A percentile compares a stretch with the other conserved stretches of the same genome.
phyloP scores from a whole-genome alignment of 176 grass and related monocot species.

The Hordeum marinum region DNA sequence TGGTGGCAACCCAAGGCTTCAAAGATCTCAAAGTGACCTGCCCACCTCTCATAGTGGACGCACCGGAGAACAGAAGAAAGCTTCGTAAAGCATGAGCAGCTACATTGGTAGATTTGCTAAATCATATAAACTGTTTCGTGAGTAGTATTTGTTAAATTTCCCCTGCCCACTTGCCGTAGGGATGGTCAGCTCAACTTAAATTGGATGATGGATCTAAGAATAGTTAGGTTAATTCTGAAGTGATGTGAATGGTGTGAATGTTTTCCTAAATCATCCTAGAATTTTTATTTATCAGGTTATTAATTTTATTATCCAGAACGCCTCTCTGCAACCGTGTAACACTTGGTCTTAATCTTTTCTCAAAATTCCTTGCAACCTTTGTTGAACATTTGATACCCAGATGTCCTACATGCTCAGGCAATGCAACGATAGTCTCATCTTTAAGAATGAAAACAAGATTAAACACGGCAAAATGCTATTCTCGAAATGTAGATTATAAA shows the following conservation, averaged over 20 bases:
- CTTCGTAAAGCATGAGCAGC: background rate
- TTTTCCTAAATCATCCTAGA: background rate
- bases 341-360: background rate
- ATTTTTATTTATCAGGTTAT: background rate
- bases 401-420: background rate
- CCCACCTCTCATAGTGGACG: background rate
- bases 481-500: background rate
- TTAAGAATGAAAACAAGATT: background rate
- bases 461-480: background rate
- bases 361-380: background rate
- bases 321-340: background rate
- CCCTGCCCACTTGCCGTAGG: background rate
- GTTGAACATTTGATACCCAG: background rate
- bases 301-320: background rate
- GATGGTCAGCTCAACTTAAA: background rate
- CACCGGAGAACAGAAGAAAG: background rate
- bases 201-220: background rate
- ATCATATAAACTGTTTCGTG: background rate
- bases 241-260: background rate
- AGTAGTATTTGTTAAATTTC: background rate
- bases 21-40: background rate
- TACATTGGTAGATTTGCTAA: background rate
- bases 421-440: background rate
- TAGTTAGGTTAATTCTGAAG: background rate
- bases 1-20: background rate